Evolutionary conservation across 306 rosid species (phyloP).

Genomic region (Dryas drummondii): DNA sequence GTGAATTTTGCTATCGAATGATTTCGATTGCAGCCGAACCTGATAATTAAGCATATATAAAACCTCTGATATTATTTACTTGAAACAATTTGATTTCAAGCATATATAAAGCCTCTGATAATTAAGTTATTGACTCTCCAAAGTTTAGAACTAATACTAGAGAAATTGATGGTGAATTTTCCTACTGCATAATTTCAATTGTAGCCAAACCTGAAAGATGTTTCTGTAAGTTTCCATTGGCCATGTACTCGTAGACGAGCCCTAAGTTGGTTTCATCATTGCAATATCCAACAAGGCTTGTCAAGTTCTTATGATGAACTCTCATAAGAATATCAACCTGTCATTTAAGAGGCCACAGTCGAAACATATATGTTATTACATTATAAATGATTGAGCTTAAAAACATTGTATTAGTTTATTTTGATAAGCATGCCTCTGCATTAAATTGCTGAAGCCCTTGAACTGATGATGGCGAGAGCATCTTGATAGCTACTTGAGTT

Average conservation of each 20-base stretch:
- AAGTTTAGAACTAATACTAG: not conserved
- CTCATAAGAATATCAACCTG: conserved; percentile 31
- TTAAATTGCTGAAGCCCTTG: conserved; percentile 43
- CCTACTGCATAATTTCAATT: not conserved
- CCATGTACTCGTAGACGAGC: conserved; percentile 37
- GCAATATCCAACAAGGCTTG: conserved; percentile 31
- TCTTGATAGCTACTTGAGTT: conserved; percentile 48
- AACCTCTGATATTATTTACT: no score
- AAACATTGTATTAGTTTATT: not conserved
- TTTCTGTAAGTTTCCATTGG: conserved; percentile 23
- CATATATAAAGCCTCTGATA: not conserved
- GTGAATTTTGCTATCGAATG: not conserved
- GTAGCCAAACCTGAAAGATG: conserved; percentile 27
- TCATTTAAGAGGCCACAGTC: no score
- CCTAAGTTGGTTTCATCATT: conserved; percentile 19
- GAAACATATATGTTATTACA: no score
- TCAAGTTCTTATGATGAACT: conserved; percentile 42
- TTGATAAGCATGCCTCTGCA: conserved; percentile 41
- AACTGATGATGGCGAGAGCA: conserved; percentile 38
- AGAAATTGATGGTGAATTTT: not conserved
- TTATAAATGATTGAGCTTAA: not conserved
- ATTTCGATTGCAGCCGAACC: not conserved
- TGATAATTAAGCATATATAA: not conserved
- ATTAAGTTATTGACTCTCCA: not conserved
- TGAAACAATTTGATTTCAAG: not conserved